Evolutionary conservation across 345 rosid species (phyloP).

Genomic region (Gossypium arboreum): DNA sequence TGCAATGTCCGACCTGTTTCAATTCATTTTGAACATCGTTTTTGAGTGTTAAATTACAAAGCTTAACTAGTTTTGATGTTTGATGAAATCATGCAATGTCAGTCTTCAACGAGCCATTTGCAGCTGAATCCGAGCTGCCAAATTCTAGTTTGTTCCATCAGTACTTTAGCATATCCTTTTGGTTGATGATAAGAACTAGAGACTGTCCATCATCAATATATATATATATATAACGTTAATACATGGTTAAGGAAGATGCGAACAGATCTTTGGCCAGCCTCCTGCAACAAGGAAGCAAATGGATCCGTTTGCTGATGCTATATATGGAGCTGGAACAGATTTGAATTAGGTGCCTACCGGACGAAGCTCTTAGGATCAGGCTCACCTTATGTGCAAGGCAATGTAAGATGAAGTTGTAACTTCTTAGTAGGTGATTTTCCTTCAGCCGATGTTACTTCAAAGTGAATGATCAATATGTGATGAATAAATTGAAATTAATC

Average conservation of each 20-base stretch:
- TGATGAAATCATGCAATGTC: not conserved
- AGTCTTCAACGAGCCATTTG: not conserved
- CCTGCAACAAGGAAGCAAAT: not conserved
- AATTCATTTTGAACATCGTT: not conserved
- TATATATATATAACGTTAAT: not conserved
- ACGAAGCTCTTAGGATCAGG: slow-evolving; percentile 56
- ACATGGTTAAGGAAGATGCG: not conserved
- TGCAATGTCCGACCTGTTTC: not conserved
- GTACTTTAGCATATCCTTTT: not conserved
- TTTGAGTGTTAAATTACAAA: not conserved
- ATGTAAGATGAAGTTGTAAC: slow-evolving; percentile 37
- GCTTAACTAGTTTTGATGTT: not conserved
- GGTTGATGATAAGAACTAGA: not conserved
- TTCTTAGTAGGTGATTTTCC: not conserved
- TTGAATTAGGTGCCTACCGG: slow-evolving; percentile 57
- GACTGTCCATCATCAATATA: not conserved
- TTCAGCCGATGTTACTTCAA: slow-evolving; percentile 47
- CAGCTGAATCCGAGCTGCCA: not conserved
- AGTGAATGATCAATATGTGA: slow-evolving; percentile 69
- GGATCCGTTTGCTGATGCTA: slow-evolving; percentile 50
- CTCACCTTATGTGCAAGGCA: slow-evolving; percentile 64
- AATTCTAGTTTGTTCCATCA: not conserved
- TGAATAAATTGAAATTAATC: slow-evolving; percentile 64
- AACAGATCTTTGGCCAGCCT: not conserved
- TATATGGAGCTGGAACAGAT: slow-evolving; percentile 60